Conservation (phyloP, 2,329 filamentous ascomycete species). For the Diaporthe capsici region DNA sequence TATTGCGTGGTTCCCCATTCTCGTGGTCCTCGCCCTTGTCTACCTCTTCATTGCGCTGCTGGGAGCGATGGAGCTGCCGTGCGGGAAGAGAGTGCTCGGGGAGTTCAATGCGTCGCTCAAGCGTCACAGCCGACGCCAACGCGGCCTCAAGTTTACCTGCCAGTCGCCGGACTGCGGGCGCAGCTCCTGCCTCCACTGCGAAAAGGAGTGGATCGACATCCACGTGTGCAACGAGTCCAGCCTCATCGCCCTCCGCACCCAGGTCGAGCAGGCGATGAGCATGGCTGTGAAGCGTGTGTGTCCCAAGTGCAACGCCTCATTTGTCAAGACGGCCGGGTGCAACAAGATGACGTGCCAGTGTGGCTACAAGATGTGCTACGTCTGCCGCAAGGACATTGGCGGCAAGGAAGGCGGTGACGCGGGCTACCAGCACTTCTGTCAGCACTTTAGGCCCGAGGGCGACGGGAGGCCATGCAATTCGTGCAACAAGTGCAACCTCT, state of each 20-base stretch:
- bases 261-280: slow-evolving; percentile 93
- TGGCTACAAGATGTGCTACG: slow-evolving; percentile 98
- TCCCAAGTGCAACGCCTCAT: slow-evolving; percentile 89
- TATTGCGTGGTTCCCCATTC: slow-evolving; percentile 68
- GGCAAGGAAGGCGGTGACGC: slow-evolving; percentile 63
- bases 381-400: slow-evolving; percentile 84
- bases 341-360: slow-evolving; percentile 98
- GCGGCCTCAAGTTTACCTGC: slow-evolving; percentile 84
- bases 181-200: slow-evolving; percentile 84
- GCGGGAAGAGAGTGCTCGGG: slow-evolving; percentile 57
- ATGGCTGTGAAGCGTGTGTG: slow-evolving; percentile 96
- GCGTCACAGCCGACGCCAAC: slow-evolving; percentile 78
- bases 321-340: slow-evolving; percentile 94
- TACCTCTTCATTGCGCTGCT: slow-evolving; percentile 61
- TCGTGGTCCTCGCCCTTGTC: slow-evolving; percentile 66
- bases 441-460: slow-evolving; percentile 89
- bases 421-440: slow-evolving; percentile 95
- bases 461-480: slow-evolving; percentile 80
- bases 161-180: slow-evolving; percentile 77
- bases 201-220: slow-evolving; percentile 87
- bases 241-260: slow-evolving; percentile 84
- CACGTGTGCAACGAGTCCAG: slow-evolving; percentile 92
- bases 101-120: slow-evolving; percentile 73
- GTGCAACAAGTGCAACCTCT: slow-evolving; percentile 86
- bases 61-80: slow-evolving; percentile 58